Percentiles rank a stretch among this genome's conserved stretches.
Conservation (phyloP, 2,329 filamentous ascomycete genomes). For the Apiospora marii region DNA sequence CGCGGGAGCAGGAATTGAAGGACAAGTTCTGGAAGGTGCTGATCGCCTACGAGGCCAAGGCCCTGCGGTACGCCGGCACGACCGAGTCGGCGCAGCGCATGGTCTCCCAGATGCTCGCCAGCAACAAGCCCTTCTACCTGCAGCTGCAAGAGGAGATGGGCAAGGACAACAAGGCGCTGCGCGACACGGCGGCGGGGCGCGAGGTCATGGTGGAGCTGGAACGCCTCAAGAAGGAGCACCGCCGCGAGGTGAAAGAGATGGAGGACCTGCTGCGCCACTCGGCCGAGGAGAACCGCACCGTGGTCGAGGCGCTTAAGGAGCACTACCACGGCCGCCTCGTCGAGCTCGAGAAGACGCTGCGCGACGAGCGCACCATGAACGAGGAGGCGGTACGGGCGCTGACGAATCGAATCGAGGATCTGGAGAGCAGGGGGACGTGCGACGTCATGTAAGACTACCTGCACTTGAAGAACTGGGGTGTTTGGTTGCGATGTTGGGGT, state of each 20-base stretch:
- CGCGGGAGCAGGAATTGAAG: slow-evolving; percentile 42
- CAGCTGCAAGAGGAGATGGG: slow-evolving; percentile 73
- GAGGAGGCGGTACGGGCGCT: slow-evolving; percentile 36
- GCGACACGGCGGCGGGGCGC: slow-evolving; percentile 52
- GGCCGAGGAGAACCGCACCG: slow-evolving; percentile 37
- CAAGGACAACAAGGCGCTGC: slow-evolving; percentile 62
- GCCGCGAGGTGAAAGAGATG: slow-evolving; percentile 22
- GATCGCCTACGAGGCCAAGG: slow-evolving; percentile 42
- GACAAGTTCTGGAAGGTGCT: slow-evolving; percentile 49
- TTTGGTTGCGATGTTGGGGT: background rate
- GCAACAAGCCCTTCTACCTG: slow-evolving; percentile 72
- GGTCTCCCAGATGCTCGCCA: slow-evolving; percentile 41
- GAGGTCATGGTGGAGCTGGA: slow-evolving; percentile 66
- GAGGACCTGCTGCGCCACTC: slow-evolving; percentile 31
- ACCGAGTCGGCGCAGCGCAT: slow-evolving; percentile 32
- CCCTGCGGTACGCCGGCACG: slow-evolving; percentile 36
- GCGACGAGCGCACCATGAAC: slow-evolving; percentile 40
- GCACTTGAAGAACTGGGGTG: background rate
- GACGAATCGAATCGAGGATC: slow-evolving; percentile 34
- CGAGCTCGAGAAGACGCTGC: slow-evolving; percentile 37
- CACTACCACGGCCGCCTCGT: slow-evolving; percentile 37
- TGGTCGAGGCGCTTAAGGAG: slow-evolving; percentile 37
- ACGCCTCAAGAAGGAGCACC: slow-evolving; percentile 61
- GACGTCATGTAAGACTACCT: slow-evolving; percentile 36
- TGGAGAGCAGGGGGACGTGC: slow-evolving; percentile 36